Evolutionary conservation across 1,284 basidiomycete genomes (phyloP).

Genomic region (Microbotryum intermedium): DNA sequence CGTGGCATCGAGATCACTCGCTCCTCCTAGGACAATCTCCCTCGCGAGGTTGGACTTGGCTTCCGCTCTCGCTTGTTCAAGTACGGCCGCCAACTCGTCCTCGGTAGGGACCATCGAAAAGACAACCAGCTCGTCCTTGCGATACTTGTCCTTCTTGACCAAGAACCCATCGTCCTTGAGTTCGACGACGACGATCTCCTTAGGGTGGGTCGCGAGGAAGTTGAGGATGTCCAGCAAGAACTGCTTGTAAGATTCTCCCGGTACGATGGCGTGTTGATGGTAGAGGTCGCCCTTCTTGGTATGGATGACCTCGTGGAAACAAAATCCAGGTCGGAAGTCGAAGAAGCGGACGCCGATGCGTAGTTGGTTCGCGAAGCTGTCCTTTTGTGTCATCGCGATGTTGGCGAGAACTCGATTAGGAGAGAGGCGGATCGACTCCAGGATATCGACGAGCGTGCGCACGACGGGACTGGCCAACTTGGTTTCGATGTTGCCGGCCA

Average conservation of each 20-base stretch:
- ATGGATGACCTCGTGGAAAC: conserved; percentile 12
- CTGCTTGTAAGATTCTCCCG: conserved; percentile 3
- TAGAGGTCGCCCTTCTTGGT: conserved; percentile 1
- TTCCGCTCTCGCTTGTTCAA: background rate
- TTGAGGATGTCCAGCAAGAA: conserved; percentile 11
- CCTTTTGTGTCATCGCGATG: conserved; percentile 19
- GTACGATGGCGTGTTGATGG: conserved; percentile 19
- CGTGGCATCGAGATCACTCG: conserved; percentile 5
- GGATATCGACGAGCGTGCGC: conserved; percentile 1
- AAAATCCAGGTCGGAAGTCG: conserved; percentile 13
- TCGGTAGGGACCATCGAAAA: conserved; percentile 12
- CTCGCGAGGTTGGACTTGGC: background rate
- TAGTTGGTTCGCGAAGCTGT: conserved; percentile 3
- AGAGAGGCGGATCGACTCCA: background rate
- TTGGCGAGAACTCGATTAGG: conserved; percentile 8
- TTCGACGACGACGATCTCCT: conserved; percentile 17
- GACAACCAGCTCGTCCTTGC: conserved; percentile 5
- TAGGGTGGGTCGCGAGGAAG: conserved; percentile 8
- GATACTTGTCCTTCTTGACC: conserved; percentile 3
- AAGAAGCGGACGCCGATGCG: conserved; percentile 19
- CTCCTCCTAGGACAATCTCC: background rate
- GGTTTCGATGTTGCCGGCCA: background rate
- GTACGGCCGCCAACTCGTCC: conserved; percentile 1
- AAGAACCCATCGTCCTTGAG: conserved; percentile 19
- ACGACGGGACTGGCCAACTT: conserved; percentile 5